Evolutionary conservation across 305 asterid genomes (phyloP), one percentile per base, ranked within the genome.

Genomic region (Fraxinus platypoda): DNA sequence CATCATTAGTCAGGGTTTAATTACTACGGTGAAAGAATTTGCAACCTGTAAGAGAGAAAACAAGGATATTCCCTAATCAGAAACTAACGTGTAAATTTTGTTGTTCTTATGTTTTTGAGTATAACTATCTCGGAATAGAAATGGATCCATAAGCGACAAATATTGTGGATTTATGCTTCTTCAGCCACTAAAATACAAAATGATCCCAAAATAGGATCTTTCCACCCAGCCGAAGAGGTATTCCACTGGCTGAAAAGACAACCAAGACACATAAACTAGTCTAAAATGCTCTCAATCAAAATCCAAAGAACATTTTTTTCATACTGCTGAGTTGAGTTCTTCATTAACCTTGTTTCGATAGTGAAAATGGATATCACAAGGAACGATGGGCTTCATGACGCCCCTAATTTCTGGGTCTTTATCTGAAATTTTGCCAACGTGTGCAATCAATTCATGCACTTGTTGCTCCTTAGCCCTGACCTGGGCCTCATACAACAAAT

Each of bases 351-450:
- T 96, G 86, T 96, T 96, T 80, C 99, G 90, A 80, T 96, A 96
- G 86, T 91, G 95, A 89, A 90, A 96, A 81, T 92, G 99, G 83
- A 91, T 88, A 86, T 92, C 93, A 85, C 99, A 96, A 64, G 98
- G 97, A 87, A 96, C 95, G 88, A 94, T 93, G 52, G 95, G 93
- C 90, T 93, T 92, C 95, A 93, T 88, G 85, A 90, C 82, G 81
- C 90, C 88, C 46, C 81, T 81, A 68, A 66, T 72, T 54, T 90
- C 93, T 54, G 86, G 93, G 31, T 88, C 90, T 78, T 88, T 85
- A 35, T 80, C 86, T 6, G 95, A 85, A 85, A 94, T 93, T 88
- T 89, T 96, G 38, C 95, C 99, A 74, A 96, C 94, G 73, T 93
- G 97, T 7, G 90, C 87, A 82, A 93, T 85, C 88, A 96, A 88